Evolutionary conservation across 768 basidiomycete species (phyloP).

Genomic region (Suillus tomentosus): DNA sequence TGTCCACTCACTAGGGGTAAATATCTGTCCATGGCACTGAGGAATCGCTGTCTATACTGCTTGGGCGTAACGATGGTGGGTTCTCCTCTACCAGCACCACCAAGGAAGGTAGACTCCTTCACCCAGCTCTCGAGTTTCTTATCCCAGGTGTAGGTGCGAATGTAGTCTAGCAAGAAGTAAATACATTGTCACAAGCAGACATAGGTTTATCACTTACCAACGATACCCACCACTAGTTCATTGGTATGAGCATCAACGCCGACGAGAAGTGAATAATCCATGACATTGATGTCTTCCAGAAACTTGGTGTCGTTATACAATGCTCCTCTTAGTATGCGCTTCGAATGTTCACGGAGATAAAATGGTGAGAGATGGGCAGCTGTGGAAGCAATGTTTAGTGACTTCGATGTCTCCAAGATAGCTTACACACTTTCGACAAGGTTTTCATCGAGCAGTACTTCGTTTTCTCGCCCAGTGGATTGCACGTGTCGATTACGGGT

Average conservation of each 20-base stretch:
- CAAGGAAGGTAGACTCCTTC: slow-evolving; percentile 91
- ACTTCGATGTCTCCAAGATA: neutral
- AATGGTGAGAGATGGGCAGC: slow-evolving; percentile 87
- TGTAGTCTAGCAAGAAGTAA: slow-evolving; percentile 63
- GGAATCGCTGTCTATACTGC: slow-evolving; percentile 87
- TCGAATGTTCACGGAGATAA: slow-evolving; percentile 95
- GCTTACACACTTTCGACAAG: slow-evolving; percentile 76
- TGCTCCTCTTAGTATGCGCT: slow-evolving; percentile 87
- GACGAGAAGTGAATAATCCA: slow-evolving; percentile 97
- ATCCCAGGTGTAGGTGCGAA: slow-evolving; percentile 97
- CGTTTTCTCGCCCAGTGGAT: slow-evolving; percentile 86
- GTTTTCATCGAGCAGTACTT: slow-evolving; percentile 96
- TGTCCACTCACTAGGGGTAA: slow-evolving; percentile 69
- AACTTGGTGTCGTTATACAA: slow-evolving; percentile 96
- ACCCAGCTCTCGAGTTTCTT: slow-evolving; percentile 99
- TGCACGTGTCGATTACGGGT: slow-evolving; percentile 92
- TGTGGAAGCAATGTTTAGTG: slow-evolving; percentile 32
- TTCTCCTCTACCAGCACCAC: slow-evolving; percentile 79
- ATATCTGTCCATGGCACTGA: slow-evolving; percentile 88
- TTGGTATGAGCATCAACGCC: slow-evolving; percentile 89
- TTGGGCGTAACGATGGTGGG: slow-evolving; percentile 97
- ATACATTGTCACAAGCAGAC: neutral
- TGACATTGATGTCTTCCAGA: slow-evolving; percentile 90
- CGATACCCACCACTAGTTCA: slow-evolving; percentile 95
- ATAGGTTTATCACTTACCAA: slow-evolving; percentile 62